Conservation (phyloP, 169 alveolate genomes). For the Eimeria mitis region DNA sequence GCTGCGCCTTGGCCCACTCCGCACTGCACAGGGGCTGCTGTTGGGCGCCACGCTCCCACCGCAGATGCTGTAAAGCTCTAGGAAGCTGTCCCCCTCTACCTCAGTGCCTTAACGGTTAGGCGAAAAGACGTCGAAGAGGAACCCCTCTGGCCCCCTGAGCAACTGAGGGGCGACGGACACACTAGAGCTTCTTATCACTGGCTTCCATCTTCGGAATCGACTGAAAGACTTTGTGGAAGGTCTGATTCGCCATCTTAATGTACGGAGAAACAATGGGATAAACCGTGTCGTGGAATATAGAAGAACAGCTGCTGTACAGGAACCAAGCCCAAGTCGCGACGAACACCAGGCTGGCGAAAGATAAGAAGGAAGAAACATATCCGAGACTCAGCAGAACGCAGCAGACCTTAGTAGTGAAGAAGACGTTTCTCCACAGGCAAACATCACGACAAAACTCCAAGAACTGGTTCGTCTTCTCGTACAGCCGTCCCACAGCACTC, state of each 20-base stretch:
- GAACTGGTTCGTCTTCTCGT: conserved; percentile 47
- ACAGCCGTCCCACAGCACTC: conserved; percentile 8
- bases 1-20: background rate
- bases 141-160: conserved; percentile 2
- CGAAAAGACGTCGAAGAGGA: background rate
- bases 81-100: background rate
- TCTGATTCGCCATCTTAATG: conserved; percentile 57
- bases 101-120: background rate
- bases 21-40: background rate
- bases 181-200: conserved; percentile 45
- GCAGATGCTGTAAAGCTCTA: background rate
- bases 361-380: conserved; percentile 68
- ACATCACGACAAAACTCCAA: conserved; percentile 68
- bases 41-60: background rate
- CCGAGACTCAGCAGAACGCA: conserved; percentile 67
- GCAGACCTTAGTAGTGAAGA: conserved; percentile 64
- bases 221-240: conserved; percentile 20
- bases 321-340: conserved; percentile 59
- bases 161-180: background rate
- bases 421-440: conserved; percentile 60
- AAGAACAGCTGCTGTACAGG: conserved; percentile 35
- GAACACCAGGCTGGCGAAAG: conserved; percentile 70
- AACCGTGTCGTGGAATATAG: conserved; percentile 18
- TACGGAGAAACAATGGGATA: conserved; percentile 67
- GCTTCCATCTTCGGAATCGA: conserved; percentile 74